Evolutionary conservation across 1,284 basidiomycete species (phyloP).

Genomic region (Lentinus polychrous): DNA sequence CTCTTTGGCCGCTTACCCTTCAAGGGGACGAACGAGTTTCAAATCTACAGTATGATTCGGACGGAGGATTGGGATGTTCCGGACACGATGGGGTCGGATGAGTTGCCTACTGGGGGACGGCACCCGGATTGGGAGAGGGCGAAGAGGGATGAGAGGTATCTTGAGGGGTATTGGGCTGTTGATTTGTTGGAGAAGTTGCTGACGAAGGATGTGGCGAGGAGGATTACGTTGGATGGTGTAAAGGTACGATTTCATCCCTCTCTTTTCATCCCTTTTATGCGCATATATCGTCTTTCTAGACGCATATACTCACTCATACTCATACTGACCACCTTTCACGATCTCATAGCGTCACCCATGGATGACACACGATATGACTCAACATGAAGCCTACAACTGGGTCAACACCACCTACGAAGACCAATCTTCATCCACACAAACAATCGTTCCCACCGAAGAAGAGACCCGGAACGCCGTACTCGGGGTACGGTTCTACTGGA

Average conservation of each 20-base stretch:
- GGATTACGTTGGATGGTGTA: slow-evolving; percentile 80
- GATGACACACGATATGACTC: slow-evolving; percentile 70
- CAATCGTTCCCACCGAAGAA: slow-evolving; percentile 53
- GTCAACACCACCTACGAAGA: slow-evolving; percentile 67
- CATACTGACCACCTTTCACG: slow-evolving; percentile 9
- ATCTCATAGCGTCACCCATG: slow-evolving; percentile 56
- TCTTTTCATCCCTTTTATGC: slow-evolving; percentile 1
- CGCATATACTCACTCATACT: slow-evolving; percentile 5
- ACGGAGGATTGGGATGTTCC: slow-evolving; percentile 72
- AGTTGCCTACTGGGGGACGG: slow-evolving; percentile 55
- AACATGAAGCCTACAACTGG: slow-evolving; percentile 62
- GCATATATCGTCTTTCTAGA: no score
- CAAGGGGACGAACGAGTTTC: slow-evolving; percentile 63
- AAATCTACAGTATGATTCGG: slow-evolving; percentile 82
- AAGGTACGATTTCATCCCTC: slow-evolving; percentile 54
- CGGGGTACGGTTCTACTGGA: no score
- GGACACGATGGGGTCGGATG: slow-evolving; percentile 71
- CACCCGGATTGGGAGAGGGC: slow-evolving; percentile 26
- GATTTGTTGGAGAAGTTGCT: slow-evolving; percentile 73
- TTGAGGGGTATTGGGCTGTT: slow-evolving; percentile 58
- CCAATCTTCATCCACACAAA: slow-evolving; percentile 42
- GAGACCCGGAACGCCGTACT: slow-evolving; percentile 67
- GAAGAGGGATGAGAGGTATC: slow-evolving; percentile 24
- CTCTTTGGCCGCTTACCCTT: slow-evolving; percentile 82
- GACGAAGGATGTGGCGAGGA: slow-evolving; percentile 74